Evolutionary conservation across 2,329 filamentous ascomycete genomes (phyloP).

Genomic region (Colletotrichum spinosum): DNA sequence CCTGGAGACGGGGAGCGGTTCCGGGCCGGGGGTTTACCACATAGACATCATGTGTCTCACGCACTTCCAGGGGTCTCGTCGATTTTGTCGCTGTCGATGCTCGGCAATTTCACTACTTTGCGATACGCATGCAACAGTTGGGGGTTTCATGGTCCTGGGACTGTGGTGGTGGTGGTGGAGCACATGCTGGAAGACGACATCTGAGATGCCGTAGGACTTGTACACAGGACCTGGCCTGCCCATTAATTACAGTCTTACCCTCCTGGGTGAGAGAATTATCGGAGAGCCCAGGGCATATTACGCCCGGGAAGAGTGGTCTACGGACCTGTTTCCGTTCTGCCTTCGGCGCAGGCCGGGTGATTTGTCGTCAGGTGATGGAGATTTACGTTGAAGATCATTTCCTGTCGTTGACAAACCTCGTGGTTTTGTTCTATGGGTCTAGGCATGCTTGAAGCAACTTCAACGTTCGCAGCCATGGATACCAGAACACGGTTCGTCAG

Average conservation of each 20-base stretch:
- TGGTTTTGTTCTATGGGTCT: too few species aligned
- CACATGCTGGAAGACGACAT: too few species aligned
- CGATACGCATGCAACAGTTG: too few species aligned
- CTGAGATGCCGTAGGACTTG: too few species aligned
- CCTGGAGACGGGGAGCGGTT: slow-evolving; percentile 1
- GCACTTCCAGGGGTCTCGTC: not conserved
- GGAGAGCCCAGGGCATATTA: not conserved
- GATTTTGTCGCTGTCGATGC: not conserved
- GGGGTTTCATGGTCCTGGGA: too few species aligned
- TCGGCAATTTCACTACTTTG: too few species aligned
- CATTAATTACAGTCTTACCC: not conserved
- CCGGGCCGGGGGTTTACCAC: not conserved
- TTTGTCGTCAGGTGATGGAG: slow-evolving; percentile 6
- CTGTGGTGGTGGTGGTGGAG: too few species aligned
- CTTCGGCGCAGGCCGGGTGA: slow-evolving; percentile 1
- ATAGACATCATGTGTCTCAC: slow-evolving; percentile 8
- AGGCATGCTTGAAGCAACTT: too few species aligned
- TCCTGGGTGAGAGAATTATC: not conserved
- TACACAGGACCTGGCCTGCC: too few species aligned
- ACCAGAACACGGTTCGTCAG: too few species aligned
- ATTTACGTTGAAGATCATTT: slow-evolving; percentile 6
- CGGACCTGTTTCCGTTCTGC: not conserved
- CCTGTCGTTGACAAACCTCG: not conserved
- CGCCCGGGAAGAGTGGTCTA: slow-evolving; percentile 4
- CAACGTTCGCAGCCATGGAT: too few species aligned